Base-by-base conservation (phyloP, 2,329 filamentous ascomycete genomes). In the Ophiocordyceps camponoti-floridani region DNA sequence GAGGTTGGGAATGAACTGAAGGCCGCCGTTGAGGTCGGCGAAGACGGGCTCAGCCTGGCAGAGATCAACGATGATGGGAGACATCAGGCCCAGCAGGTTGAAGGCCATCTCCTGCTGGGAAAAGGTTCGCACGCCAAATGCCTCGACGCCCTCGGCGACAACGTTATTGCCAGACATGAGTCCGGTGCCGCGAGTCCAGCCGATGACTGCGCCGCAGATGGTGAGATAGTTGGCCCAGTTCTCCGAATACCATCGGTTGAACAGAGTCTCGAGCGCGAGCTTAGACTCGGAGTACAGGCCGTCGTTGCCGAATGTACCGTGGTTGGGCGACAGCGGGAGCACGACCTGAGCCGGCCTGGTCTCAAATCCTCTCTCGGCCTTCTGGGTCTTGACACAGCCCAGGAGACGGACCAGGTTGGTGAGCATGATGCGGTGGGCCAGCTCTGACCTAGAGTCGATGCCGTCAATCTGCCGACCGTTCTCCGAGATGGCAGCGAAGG, bases 31-130 rank as follows among this genome's bases (percentile, higher is more conserved):
- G 44, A 98, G 72, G 64, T 98, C 91, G 50, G 91, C 91, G 65
- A 91, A 96, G 47, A 98, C 87, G 11, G 91, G 93, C 67, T 96
- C 86, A 41, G 77, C 72, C 68, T 98, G 91, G 72, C 91, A 98
- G 40, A 98, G 76, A 59, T 98, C 87, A 53, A 94, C 88, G 55
- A 98, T 84, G 27, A 81, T 75, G 35, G 91, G 88, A 1, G 88
- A 84, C 91, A 98, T 94, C 44, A 98, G 76, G 53, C 91, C 89
- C 41, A 98, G 77, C 52, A 98, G 67, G 66, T 98, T 98, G 73
- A 98, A 98, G 14, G 91, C 91, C 91, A 98, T 98, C 65, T 98
- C 91, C 62, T 94, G 87, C 67, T 96, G 91, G 10, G 89, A 96
- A 72, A 98, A 98, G 4, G 91, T 98, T 55, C 91, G 87, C 26